These are phyloP conservation scores for Epichloe coenophiala DNA, from an alignment of 2,329 filamentous ascomycete species.

Conservation along the genomic window DNA sequence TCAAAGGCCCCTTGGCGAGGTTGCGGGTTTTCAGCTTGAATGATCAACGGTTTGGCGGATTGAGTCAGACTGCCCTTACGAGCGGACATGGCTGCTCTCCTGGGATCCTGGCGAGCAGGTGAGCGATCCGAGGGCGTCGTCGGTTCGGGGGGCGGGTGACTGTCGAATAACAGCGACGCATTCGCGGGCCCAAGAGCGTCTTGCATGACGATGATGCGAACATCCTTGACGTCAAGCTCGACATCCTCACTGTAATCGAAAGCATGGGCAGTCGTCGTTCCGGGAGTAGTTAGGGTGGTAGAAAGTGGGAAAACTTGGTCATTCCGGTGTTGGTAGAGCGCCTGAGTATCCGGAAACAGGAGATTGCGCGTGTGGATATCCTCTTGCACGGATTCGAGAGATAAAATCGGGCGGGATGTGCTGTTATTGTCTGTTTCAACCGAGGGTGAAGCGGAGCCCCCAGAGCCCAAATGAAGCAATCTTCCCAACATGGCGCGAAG, in stretches of 20 bases:
- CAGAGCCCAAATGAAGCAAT: slow-evolving; percentile 45
- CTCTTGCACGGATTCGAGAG: slow-evolving; percentile 55
- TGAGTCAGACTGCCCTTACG: slow-evolving; percentile 44
- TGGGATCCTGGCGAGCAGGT: slow-evolving; percentile 17
- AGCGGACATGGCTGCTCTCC: slow-evolving; percentile 29
- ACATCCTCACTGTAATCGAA: slow-evolving; percentile 50
- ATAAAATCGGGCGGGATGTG: slow-evolving; percentile 27
- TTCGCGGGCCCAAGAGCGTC: slow-evolving; percentile 46
- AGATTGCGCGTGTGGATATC: slow-evolving; percentile 57
- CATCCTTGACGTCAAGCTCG: slow-evolving; percentile 50
- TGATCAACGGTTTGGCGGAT: slow-evolving; percentile 36
- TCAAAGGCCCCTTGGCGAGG: slow-evolving; percentile 49
- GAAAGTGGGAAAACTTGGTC: slow-evolving; percentile 52
- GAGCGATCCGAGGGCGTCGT: slow-evolving; percentile 22
- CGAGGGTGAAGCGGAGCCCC: slow-evolving; percentile 26
- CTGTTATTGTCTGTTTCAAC: slow-evolving; percentile 20
- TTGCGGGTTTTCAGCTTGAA: slow-evolving; percentile 40
- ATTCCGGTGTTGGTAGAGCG: slow-evolving; percentile 44
- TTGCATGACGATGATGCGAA: slow-evolving; percentile 57
- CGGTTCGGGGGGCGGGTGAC: slow-evolving; percentile 33
- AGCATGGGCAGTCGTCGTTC: slow-evolving; percentile 33
- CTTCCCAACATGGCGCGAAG: slow-evolving; percentile 43
- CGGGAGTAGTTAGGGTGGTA: slow-evolving; percentile 31
- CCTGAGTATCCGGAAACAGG: slow-evolving; percentile 52
- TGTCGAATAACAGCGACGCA: slow-evolving; percentile 51